Evolutionary conservation across 495 filamentous ascomycete species (phyloP).

Genomic region (Neurospora sp.): DNA sequence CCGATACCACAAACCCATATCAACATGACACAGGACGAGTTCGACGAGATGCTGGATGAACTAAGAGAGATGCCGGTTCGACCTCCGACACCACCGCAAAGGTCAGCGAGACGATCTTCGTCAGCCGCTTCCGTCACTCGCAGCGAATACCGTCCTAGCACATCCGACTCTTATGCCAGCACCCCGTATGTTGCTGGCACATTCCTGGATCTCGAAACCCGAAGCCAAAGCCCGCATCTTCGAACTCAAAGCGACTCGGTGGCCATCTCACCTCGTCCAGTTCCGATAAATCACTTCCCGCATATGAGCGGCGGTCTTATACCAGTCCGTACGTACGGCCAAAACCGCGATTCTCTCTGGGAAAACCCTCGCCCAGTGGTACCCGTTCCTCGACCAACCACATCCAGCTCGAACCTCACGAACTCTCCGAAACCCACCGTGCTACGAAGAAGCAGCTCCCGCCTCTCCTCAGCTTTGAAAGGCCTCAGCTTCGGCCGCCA

Average conservation of each 20-base stretch:
- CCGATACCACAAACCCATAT: not conserved
- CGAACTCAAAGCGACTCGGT: constrained; percentile 1
- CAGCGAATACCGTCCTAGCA: constrained; percentile 2
- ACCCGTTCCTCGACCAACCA: constrained; percentile 3
- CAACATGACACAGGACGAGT: constrained; percentile 11
- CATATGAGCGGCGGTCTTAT: not conserved
- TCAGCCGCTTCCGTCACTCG: constrained; percentile 2
- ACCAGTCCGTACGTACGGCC: not conserved
- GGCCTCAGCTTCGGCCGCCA: constrained; percentile 5
- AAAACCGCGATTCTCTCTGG: constrained; percentile 1
- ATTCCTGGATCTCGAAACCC: not conserved
- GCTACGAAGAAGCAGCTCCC: constrained; percentile 22
- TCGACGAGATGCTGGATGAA: constrained; percentile 29
- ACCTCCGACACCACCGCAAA: constrained; percentile 30
- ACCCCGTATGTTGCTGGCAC: not conserved
- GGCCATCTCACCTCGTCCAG: not conserved
- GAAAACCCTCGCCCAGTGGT: constrained; percentile 10
- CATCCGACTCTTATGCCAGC: not conserved
- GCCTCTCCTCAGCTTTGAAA: constrained; percentile 23
- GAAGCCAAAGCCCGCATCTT: not conserved
- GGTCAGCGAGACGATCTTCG: constrained; percentile 21
- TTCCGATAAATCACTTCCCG: not conserved
- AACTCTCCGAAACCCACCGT: constrained; percentile 1
- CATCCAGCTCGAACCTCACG: not conserved
- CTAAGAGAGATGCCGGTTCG: constrained; percentile 23